These are phyloP conservation scores for Wickerhamiella dianesei DNA, from an alignment of 805 yeast genomes.

Conservation along the genomic window DNA sequence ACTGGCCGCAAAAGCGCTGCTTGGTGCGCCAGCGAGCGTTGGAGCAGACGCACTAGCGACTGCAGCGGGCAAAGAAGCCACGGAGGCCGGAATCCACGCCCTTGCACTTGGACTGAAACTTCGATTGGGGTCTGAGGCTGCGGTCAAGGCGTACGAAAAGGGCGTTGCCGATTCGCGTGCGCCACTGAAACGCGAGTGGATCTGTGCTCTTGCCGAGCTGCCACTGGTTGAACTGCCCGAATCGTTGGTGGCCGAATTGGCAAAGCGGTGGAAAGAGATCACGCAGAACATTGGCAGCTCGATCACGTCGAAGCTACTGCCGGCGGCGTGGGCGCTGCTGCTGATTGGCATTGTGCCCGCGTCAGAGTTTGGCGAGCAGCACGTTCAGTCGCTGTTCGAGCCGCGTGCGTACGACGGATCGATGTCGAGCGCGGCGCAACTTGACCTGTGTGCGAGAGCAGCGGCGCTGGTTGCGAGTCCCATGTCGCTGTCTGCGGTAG, in stretches of 20 bases:
- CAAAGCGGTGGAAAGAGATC: slow-evolving; percentile 9
- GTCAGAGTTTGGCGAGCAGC: slow-evolving; percentile 1
- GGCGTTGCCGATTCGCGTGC: slow-evolving; percentile 59
- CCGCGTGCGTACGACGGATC: slow-evolving; percentile 15
- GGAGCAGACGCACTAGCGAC: slow-evolving; percentile 35
- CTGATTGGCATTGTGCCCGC: slow-evolving; percentile 11
- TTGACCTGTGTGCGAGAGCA: slow-evolving; percentile 9
- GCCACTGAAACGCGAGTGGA: slow-evolving; percentile 57
- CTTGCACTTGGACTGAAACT: slow-evolving; percentile 35
- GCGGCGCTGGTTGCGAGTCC: not conserved
- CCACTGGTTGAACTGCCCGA: slow-evolving; percentile 19
- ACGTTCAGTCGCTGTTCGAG: slow-evolving; percentile 10
- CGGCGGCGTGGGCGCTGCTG: slow-evolving; percentile 39
- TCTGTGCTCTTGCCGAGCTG: slow-evolving; percentile 31
- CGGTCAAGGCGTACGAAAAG: slow-evolving; percentile 26
- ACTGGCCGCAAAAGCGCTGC: slow-evolving; percentile 35
- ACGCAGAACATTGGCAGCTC: slow-evolving; percentile 12
- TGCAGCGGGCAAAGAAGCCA: slow-evolving; percentile 57
- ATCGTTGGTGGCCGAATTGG: slow-evolving; percentile 14
- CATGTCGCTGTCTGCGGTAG: not conserved
- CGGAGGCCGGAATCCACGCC: slow-evolving; percentile 46
- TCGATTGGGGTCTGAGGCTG: slow-evolving; percentile 12
- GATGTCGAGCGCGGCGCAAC: slow-evolving; percentile 6
- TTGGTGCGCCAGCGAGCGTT: slow-evolving; percentile 17
- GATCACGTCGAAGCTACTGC: slow-evolving; percentile 26